Base-by-base conservation (phyloP, 2,329 filamentous ascomycete species). In the Paecilomyces sp. region DNA sequence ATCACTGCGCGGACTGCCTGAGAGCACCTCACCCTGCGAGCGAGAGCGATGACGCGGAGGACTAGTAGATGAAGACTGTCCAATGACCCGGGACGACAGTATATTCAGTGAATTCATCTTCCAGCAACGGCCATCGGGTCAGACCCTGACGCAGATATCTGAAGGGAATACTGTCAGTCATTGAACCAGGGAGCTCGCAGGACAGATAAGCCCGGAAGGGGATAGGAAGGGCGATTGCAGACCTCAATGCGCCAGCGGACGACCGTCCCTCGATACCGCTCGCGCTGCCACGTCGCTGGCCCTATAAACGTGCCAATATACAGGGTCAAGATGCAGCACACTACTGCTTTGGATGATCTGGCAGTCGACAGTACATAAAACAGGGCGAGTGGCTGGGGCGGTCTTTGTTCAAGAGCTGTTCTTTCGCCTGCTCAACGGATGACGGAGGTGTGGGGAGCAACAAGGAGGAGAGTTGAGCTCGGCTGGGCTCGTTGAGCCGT, bases 61-160 rank as follows among this genome's bases (percentile, higher is more conserved):
- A 58, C 66, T 70, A 57, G 81, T 73, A 61, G 77, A 77, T 65
- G 83, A 79, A 64, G 83, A 81, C 71, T 80, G 81, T 71, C 84
- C 83, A 71, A 87, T 84, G 74, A 92, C 90, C 79, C 89, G 88
- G 74, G 90, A 87, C 71, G 91, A 94, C 75, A 97, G 86, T 75
- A 96, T 91, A 80, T 94, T 96, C 81, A 96, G 83, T 70, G 92
- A 96, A 87, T 97, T 97, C 93, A 97, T 97, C 79, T 83, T 90
- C 81, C 77, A 76, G 72, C 69, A 66, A 66, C 70, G 73, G 79
- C 77, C 80, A 82, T 81, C 72, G 73, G 75, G 71, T 66, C 68
- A 68, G 65, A 66, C 66, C 69, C 65, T 66, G 67, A 69, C 71
- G 68, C 71, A 70, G 68, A 62, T 69, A 65, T 75, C 71, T 75